Evolutionary conservation across 2,329 filamentous ascomycete species (phyloP).

Genomic region (Monosporascus sp.): DNA sequence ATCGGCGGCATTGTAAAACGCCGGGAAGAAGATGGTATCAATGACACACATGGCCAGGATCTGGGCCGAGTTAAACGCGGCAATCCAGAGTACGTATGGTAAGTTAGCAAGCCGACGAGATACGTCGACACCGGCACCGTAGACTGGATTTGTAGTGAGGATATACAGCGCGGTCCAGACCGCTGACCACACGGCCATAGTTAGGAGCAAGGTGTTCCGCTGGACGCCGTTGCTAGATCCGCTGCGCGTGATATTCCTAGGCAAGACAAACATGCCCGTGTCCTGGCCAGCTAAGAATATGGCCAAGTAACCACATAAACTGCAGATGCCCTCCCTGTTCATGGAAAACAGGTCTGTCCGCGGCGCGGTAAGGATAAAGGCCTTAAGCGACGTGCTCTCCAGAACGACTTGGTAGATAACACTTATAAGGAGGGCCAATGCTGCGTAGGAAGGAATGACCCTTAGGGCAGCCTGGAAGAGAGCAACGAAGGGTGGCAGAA

Average conservation of each 20-base stretch:
- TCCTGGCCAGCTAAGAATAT: slow-evolving; percentile 91
- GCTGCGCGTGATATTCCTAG: slow-evolving; percentile 45
- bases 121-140: slow-evolving; percentile 69
- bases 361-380: slow-evolving; percentile 76
- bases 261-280: slow-evolving; percentile 73
- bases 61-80: slow-evolving; percentile 85
- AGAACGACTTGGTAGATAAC: slow-evolving; percentile 69
- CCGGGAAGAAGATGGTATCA: slow-evolving; percentile 74
- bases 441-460: slow-evolving; percentile 69
- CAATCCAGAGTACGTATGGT: slow-evolving; percentile 88
- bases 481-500: slow-evolving; percentile 84
- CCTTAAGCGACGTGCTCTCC: slow-evolving; percentile 71
- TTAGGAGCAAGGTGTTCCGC: slow-evolving; percentile 54
- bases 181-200: slow-evolving; percentile 57
- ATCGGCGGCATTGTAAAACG: slow-evolving; percentile 54
- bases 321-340: slow-evolving; percentile 94
- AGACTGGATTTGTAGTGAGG: slow-evolving; percentile 59
- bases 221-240: slow-evolving; percentile 38
- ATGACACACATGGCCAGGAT: slow-evolving; percentile 71
- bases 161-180: slow-evolving; percentile 69
- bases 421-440: slow-evolving; percentile 64
- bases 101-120: slow-evolving; percentile 89
- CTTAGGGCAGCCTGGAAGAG: slow-evolving; percentile 68
- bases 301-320: slow-evolving; percentile 86
- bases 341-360: slow-evolving; percentile 74